Evolutionary conservation across 129 eudicot species (phyloP).

Genomic region (Dittrichia graveolens): DNA sequence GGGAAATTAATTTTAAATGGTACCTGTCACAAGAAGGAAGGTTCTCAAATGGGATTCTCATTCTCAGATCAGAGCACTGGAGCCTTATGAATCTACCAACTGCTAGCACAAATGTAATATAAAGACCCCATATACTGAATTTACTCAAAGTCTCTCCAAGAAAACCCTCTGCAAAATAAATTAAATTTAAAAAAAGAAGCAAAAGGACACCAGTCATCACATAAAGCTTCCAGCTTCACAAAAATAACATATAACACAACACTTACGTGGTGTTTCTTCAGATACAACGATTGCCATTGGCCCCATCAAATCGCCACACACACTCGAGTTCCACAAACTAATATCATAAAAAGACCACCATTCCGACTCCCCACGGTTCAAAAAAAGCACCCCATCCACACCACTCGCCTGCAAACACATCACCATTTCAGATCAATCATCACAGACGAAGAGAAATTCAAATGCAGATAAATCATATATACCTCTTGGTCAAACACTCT

Average conservation of each 20-base stretch:
- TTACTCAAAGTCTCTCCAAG: slow-evolving; percentile 62
- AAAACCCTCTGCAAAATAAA: slow-evolving; percentile 47
- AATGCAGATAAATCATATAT: slow-evolving; percentile 12
- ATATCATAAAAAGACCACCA: slow-evolving; percentile 60
- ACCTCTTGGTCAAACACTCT: slow-evolving; percentile 52
- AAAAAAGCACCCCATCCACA: slow-evolving; percentile 45
- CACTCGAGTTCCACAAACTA: slow-evolving; percentile 41
- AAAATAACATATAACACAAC: neutral
- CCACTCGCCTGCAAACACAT: slow-evolving; percentile 36
- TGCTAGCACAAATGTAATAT: slow-evolving; percentile 56
- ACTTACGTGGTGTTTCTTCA: slow-evolving; percentile 64
- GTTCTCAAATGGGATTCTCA: slow-evolving; percentile 60
- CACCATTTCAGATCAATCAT: neutral
- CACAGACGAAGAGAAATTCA: neutral
- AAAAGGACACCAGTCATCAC: neutral
- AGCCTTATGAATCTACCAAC: slow-evolving; percentile 65
- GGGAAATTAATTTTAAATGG: no score
- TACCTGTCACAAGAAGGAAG: slow-evolving; percentile 71
- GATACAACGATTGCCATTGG: slow-evolving; percentile 63
- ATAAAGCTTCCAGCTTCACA: neutral
- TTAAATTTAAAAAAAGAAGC: no score
- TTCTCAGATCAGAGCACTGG: slow-evolving; percentile 59
- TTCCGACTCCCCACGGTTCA: slow-evolving; percentile 43
- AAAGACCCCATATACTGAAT: slow-evolving; percentile 64
- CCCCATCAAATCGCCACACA: slow-evolving; percentile 57